These are phyloP conservation scores for Pyrenophora teres DNA, from an alignment of 2,329 filamentous ascomycete species.

Conservation along the genomic window DNA sequence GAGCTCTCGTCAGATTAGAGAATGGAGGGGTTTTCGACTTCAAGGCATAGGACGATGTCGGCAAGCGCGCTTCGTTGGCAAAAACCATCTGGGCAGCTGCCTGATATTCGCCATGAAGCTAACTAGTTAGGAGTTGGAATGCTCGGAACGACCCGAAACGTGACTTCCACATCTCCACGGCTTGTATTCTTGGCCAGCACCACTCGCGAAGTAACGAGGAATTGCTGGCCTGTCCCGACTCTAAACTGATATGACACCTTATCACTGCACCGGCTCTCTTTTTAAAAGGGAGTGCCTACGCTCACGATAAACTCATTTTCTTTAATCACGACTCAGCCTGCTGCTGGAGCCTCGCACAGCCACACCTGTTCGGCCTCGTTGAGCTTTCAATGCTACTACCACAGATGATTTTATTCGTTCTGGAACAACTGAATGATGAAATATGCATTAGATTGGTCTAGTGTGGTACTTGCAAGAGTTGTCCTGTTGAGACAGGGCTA, in stretches of 20 bases:
- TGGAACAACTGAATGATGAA: neutral
- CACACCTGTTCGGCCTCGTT: neutral
- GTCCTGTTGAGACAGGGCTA: too few relatives aligned
- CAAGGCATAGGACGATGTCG: too few relatives aligned
- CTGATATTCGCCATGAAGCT: neutral
- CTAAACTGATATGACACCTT: neutral
- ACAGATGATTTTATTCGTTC: neutral
- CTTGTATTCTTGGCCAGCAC: neutral
- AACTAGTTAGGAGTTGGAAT: neutral
- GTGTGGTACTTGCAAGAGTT: too few relatives aligned
- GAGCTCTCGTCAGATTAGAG: too few relatives aligned
- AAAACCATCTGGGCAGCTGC: neutral
- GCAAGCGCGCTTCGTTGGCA: neutral
- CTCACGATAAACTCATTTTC: neutral
- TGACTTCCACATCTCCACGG: neutral
- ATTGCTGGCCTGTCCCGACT: neutral
- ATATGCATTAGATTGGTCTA: neutral
- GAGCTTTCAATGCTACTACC: neutral
- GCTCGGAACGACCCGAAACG: neutral
- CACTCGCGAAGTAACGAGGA: neutral
- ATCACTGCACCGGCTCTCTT: too few relatives aligned
- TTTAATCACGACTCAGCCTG: neutral
- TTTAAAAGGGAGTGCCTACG: neutral
- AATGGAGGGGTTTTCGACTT: too few relatives aligned
- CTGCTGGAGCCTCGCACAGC: neutral